A percentile compares a stretch with the other conserved stretches of the same genome.
phyloP scores from a whole-genome alignment of 2,329 filamentous ascomycete species.

The Colletotrichum destructivum region DNA sequence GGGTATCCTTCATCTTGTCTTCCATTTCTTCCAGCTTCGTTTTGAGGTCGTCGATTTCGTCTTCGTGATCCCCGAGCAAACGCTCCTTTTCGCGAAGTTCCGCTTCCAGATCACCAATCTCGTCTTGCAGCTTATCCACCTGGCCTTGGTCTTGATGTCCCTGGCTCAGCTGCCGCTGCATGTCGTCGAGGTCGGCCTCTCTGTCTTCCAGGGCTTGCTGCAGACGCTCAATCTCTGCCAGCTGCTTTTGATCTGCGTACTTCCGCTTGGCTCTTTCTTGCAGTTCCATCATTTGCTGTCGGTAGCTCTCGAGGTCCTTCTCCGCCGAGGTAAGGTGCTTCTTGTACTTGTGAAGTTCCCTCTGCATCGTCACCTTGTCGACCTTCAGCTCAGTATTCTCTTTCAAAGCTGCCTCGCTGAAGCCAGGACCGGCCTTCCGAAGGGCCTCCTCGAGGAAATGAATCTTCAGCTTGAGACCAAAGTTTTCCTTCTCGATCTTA shows the following conservation, averaged over 20 bases:
- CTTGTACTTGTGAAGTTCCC: constrained; percentile 87
- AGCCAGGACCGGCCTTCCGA: constrained; percentile 88
- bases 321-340: constrained; percentile 88
- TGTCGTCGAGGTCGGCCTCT: constrained; percentile 72
- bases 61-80: constrained; percentile 80
- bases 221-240: constrained; percentile 71
- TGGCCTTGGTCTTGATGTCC: constrained; percentile 71
- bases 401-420: constrained; percentile 88
- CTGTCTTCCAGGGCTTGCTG: constrained; percentile 70
- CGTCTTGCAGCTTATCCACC: constrained; percentile 78
- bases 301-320: constrained; percentile 87
- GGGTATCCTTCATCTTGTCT: constrained; percentile 71
- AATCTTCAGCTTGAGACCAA: constrained; percentile 95
- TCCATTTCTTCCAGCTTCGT: constrained; percentile 66
- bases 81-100: constrained; percentile 84
- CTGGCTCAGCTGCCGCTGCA: constrained; percentile 72
- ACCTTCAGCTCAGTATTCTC: constrained; percentile 98
- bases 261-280: constrained; percentile 86
- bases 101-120: constrained; percentile 82
- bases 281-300: constrained; percentile 84
- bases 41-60: constrained; percentile 79
- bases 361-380: constrained; percentile 89
- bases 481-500: constrained; percentile 98
- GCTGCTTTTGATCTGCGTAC: constrained; percentile 79
- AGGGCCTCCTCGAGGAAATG: constrained; percentile 95